Percentiles rank a stretch among this genome's conserved stretches.
Conservation (phyloP, 1,284 basidiomycete genomes). For the Athelia sp. region DNA sequence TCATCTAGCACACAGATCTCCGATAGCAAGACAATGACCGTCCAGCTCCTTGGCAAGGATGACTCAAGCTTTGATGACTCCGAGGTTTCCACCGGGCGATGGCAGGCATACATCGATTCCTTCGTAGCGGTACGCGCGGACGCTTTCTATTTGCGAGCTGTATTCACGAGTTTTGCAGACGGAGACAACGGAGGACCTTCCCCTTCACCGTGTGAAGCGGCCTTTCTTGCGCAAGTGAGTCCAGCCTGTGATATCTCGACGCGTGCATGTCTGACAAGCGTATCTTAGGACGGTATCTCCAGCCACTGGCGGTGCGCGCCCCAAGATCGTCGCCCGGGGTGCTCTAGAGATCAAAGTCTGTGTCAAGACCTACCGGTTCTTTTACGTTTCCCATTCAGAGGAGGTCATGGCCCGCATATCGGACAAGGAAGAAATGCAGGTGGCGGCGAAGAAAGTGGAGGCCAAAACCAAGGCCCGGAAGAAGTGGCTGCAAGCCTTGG, state of each 20-base stretch:
- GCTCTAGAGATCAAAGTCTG: slow-evolving; percentile 81
- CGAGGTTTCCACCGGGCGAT: slow-evolving; percentile 76
- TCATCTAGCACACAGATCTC: slow-evolving; percentile 46
- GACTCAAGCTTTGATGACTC: slow-evolving; percentile 86
- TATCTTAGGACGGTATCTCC: background rate
- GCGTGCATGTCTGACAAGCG: background rate
- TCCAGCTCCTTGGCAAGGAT: slow-evolving; percentile 88
- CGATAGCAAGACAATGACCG: slow-evolving; percentile 65
- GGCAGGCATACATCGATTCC: slow-evolving; percentile 89
- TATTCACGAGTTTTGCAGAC: slow-evolving; percentile 26
- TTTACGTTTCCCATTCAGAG: slow-evolving; percentile 74
- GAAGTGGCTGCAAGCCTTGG: slow-evolving; percentile 4
- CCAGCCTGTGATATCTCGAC: background rate
- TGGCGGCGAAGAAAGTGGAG: slow-evolving; percentile 15
- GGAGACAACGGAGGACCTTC: slow-evolving; percentile 49
- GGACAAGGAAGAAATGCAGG: slow-evolving; percentile 27
- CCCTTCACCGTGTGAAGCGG: slow-evolving; percentile 44
- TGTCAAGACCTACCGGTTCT: slow-evolving; percentile 79
- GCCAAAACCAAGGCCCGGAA: slow-evolving; percentile 15
- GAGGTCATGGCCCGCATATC: slow-evolving; percentile 53
- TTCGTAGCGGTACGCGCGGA: slow-evolving; percentile 67
- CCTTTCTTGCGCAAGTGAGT: slow-evolving; percentile 76
- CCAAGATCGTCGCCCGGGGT: slow-evolving; percentile 47
- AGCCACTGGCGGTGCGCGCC: slow-evolving; percentile 27
- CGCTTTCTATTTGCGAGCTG: background rate